Percentiles rank a stretch among this genome's conserved stretches.
phyloP scores from a whole-genome alignment of 306 rosid genomes.

The Vachellia collinsii region DNA sequence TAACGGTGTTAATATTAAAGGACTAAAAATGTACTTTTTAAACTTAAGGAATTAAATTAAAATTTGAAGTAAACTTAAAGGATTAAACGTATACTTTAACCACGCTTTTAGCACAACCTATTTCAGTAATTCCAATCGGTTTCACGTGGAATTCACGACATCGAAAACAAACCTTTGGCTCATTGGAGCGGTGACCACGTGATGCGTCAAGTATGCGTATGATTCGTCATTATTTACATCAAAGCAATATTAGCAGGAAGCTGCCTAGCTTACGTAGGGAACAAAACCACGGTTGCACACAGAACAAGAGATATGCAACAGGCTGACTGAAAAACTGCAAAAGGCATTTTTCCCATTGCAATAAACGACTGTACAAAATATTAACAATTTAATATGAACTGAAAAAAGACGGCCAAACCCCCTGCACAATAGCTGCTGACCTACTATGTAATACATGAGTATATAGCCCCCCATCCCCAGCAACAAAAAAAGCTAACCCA shows the following conservation, averaged over 20 bases:
- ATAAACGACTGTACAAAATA: slow-evolving; percentile 76
- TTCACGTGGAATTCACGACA: neutral
- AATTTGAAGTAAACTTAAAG: too few species aligned
- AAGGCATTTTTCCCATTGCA: slow-evolving; percentile 69
- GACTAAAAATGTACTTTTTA: too few species aligned
- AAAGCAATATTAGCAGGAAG: neutral
- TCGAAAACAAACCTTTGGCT: neutral
- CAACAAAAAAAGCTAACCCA: neutral
- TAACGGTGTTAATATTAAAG: too few species aligned
- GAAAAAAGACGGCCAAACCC: slow-evolving; percentile 49
- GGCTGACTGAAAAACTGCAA: slow-evolving; percentile 62
- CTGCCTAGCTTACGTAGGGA: neutral
- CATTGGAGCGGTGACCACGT: neutral
- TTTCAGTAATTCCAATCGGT: neutral
- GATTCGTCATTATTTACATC: neutral
- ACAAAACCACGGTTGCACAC: neutral
- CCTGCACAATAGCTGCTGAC: slow-evolving; percentile 56
- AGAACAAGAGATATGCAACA: neutral
- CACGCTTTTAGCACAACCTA: neutral
- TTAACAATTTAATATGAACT: slow-evolving; percentile 58
- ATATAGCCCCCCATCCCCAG: neutral
- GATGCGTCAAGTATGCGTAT: neutral
- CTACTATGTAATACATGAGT: slow-evolving; percentile 56
- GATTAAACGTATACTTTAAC: too few species aligned
- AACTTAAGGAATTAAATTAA: too few species aligned